Evolutionary conservation across 2,329 filamentous ascomycete species (phyloP).

Genomic region (Zalaria sp.): DNA sequence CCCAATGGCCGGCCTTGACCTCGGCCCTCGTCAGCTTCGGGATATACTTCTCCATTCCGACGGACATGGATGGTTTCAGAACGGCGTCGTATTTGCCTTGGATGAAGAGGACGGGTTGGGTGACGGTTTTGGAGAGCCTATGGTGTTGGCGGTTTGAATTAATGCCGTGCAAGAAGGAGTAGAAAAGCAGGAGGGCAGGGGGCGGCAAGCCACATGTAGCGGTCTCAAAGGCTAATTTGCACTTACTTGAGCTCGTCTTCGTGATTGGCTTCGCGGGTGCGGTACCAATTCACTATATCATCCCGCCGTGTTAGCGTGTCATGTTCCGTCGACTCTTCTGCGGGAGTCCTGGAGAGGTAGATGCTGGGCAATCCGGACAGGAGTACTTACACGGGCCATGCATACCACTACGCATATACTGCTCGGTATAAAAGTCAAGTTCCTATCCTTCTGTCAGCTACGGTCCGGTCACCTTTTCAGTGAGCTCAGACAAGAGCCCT

Average conservation of each 20-base stretch:
- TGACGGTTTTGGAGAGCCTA: slow-evolving; percentile 23
- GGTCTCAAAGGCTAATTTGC: too few species aligned
- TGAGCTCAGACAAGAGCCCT: background rate
- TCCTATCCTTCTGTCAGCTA: slow-evolving; percentile 28
- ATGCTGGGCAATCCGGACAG: too few species aligned
- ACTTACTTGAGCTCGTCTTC: slow-evolving; percentile 51
- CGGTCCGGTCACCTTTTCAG: too few species aligned
- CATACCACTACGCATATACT: slow-evolving; percentile 60
- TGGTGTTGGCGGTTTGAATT: background rate
- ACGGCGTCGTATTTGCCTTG: slow-evolving; percentile 57
- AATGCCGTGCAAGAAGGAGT: background rate
- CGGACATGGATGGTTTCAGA: slow-evolving; percentile 56
- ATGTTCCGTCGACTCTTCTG: too few species aligned
- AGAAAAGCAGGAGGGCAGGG: background rate
- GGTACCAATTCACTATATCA: slow-evolving; percentile 66
- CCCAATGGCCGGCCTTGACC: slow-evolving; percentile 69
- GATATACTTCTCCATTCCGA: slow-evolving; percentile 55
- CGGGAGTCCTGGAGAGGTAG: too few species aligned
- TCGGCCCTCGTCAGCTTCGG: slow-evolving; percentile 49
- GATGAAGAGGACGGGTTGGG: slow-evolving; percentile 55
- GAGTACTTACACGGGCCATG: slow-evolving; percentile 49
- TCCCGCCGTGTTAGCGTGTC: too few species aligned
- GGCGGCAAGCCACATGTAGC: too few species aligned
- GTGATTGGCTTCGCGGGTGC: slow-evolving; percentile 56
- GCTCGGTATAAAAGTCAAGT: slow-evolving; percentile 59